Evolutionary conservation across 2,329 filamentous ascomycete species (phyloP).

Genomic region (Chalara sp.): DNA sequence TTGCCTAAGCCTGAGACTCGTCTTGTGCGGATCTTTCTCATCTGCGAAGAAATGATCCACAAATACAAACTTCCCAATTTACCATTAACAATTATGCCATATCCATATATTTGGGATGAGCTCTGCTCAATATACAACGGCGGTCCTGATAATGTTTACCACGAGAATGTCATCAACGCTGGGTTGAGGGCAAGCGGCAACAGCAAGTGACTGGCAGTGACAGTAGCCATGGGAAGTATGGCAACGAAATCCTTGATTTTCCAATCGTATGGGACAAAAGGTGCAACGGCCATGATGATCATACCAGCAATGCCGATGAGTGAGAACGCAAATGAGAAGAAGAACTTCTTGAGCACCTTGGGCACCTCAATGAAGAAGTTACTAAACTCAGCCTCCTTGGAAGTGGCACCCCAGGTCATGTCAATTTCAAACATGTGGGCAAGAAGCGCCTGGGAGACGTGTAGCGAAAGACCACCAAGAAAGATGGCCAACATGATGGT

Average conservation of each 20-base stretch:
- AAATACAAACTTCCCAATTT: too few species aligned
- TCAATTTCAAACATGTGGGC: constrained; percentile 80
- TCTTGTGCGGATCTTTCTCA: too few species aligned
- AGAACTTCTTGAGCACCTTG: constrained; percentile 69
- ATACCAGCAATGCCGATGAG: constrained; percentile 48
- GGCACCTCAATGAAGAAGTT: constrained; percentile 83
- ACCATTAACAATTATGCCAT: too few species aligned
- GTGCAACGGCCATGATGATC: constrained; percentile 54
- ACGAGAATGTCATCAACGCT: constrained; percentile 74
- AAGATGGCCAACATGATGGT: constrained; percentile 70
- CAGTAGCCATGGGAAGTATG: constrained; percentile 68
- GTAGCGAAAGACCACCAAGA: constrained; percentile 73
- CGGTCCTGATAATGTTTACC: constrained; percentile 37
- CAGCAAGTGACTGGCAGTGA: constrained; percentile 62
- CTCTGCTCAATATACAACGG: too few species aligned
- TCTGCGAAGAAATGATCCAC: too few species aligned
- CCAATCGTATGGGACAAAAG: constrained; percentile 61
- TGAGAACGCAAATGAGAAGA: constrained; percentile 35
- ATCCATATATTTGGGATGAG: too few species aligned
- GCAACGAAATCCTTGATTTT: constrained; percentile 66
- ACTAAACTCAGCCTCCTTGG: constrained; percentile 74
- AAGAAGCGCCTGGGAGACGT: constrained; percentile 73
- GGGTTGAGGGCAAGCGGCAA: constrained; percentile 70
- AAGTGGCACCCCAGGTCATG: constrained; percentile 80
- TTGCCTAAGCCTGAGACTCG: too few species aligned